phyloP scores from a whole-genome alignment of 768 basidiomycete genomes.

The Lactifluus rugatus region DNA sequence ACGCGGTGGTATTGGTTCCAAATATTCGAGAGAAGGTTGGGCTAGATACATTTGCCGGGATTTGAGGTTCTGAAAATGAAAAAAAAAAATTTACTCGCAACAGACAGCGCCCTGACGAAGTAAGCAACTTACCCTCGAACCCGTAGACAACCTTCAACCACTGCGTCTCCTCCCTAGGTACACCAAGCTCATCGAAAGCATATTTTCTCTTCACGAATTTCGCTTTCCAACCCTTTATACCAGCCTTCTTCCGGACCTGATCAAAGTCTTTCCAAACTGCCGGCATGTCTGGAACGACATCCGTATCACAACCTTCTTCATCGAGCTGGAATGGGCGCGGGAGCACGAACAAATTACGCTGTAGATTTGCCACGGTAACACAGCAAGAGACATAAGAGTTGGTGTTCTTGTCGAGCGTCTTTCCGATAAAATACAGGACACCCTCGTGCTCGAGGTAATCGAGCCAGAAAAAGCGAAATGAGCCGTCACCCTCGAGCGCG shows the following conservation, averaged over 20 bases:
- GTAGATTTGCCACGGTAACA: slow-evolving; percentile 71
- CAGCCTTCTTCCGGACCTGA: slow-evolving; percentile 55
- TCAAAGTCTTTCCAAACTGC: slow-evolving; percentile 85
- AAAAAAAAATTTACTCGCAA: background rate
- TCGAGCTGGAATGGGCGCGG: slow-evolving; percentile 61
- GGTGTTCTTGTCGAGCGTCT: slow-evolving; percentile 70
- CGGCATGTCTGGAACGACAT: slow-evolving; percentile 54
- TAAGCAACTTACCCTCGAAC: slow-evolving; percentile 52
- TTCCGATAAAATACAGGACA: slow-evolving; percentile 81
- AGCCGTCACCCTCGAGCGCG: slow-evolving; percentile 76
- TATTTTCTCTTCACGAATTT: slow-evolving; percentile 88
- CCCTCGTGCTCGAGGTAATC: slow-evolving; percentile 88
- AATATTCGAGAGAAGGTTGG: slow-evolving; percentile 83
- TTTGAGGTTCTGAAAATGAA: slow-evolving; percentile 46
- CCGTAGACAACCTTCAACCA: slow-evolving; percentile 95
- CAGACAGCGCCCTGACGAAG: background rate
- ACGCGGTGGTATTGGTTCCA: slow-evolving; percentile 86
- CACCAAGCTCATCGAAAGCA: slow-evolving; percentile 78
- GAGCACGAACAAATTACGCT: slow-evolving; percentile 86
- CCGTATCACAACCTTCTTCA: slow-evolving; percentile 56
- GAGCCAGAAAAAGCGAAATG: slow-evolving; percentile 89
- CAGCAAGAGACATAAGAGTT: slow-evolving; percentile 75
- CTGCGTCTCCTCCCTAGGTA: slow-evolving; percentile 67
- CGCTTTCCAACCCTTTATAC: slow-evolving; percentile 61
- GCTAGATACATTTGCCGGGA: slow-evolving; percentile 65